Evolutionary conservation across 148 eudicot genomes (phyloP), one percentile per base, ranked within the genome.

Genomic region (Rhododendron mucronatum): DNA sequence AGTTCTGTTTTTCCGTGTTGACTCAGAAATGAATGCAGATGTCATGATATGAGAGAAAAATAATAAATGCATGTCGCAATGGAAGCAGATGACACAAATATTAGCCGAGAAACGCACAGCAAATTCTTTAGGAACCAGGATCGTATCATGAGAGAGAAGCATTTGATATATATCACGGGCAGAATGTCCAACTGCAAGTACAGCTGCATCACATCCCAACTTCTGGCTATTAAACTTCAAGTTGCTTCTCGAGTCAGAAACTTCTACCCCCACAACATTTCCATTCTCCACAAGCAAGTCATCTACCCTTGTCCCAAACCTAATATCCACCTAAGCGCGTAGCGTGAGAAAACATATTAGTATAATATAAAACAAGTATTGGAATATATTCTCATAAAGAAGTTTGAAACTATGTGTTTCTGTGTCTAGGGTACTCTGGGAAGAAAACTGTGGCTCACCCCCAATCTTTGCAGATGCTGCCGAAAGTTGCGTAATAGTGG

Each of bases 161-260:
- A 95, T 95, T 85, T 95, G 89, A 89, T 95, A 97, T 18, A 93
- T 93, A 91, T 97, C 99, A 81, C 99, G 92, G 76, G 99, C 98
- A 89, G 99, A 97, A 91, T 97, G 99, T 81, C 99, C 99, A 90
- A 97, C 96, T 26, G 98, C 99, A 69, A 97, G 91, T 86, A 95
- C 96, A 86, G 94, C 92, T 77, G 98, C 98, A 93, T 97, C 99
- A 91, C 86, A 94, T 78, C 82, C 90, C 90, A 93, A 84, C 76
- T 94, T 87, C 85, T 93, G 89, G 81, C 87, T 87, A 82, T 82
- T 87, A 67, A 76, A 67, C 80, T 87, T 87, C 48, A 82, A 82
- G 84, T 80, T 83, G 87, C 82, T 86, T n/a, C 86, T 85, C 20
- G 94, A 93, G 90, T 93, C 94, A 76, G 94, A 97, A 85, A 97